Evolutionary conservation across 164 flowering plant species (phyloP), one percentile per base, ranked within the genome.

Genomic region (Santalum album): DNA sequence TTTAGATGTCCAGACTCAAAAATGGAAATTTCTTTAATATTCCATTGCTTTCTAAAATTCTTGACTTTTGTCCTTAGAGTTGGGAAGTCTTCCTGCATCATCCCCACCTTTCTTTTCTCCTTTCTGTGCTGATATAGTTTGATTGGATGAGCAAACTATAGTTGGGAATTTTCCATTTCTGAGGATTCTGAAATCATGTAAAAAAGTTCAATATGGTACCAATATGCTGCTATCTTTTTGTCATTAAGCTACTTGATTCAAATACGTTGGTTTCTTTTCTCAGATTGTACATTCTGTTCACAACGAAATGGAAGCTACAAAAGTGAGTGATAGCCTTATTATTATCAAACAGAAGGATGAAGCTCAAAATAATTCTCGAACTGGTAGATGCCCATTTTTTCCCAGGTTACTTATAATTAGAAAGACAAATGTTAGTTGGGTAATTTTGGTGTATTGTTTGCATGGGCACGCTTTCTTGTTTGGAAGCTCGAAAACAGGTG

Each of bases 261-360:
- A 12, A 38, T 11, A 38, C 12, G 2, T 1, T 38, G 14, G 42
- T 38, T 29, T 38, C 18, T 1, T 64, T 51, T 38, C 23, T 68
- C 73, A 86, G 95, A 77, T 77, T 25, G 72, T 86, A 26, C 53
- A 21, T 44, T 56, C 77, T 66, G 65, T 59, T 29, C 42, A 59
- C 62, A 50, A 64, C 17, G 71, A 65, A 43, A 32, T 18, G 19
- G 75, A 53, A 51, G 55, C 42, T 58, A 51, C 24, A 54, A 62
- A 59, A 54, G 39, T 58, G 49, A 53, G 54, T 51, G 68, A 75
- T 69, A 62, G 63, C 22, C 43, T 86, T 65, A 60, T 72, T 54
- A 71, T 83, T 51, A 42, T 56, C n/a, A 65, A 67, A 35, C 49
- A 50, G 36, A 56, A n/a, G 38, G 73, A 54, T 61, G 34, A 58